phyloP scores from a whole-genome alignment of 768 basidiomycete genomes.

The Dacryopinax spathularia region DNA sequence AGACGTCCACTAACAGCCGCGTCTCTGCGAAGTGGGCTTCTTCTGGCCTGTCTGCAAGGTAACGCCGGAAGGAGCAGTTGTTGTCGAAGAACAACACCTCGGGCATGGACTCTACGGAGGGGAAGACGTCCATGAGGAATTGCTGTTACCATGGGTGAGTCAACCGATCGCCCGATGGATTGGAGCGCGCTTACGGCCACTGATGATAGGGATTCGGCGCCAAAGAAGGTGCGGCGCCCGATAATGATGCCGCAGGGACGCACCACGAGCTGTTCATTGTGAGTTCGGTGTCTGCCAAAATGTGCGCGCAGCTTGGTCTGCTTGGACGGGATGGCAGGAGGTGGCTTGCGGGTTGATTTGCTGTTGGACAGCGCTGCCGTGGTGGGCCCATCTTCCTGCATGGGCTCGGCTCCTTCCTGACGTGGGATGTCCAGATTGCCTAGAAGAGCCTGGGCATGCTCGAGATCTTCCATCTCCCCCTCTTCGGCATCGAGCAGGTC shows the following conservation, averaged over 20 bases:
- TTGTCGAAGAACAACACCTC: conserved; percentile 12
- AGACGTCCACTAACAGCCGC: conserved; percentile 23
- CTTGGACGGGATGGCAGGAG: no score
- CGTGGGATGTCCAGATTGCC: no score
- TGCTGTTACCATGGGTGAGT: no score
- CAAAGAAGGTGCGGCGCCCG: not conserved
- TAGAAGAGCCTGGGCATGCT: no score
- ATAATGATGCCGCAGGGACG: conserved; percentile 4
- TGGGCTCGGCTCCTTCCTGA: no score
- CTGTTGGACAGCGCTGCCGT: no score
- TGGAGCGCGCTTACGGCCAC: not conserved
- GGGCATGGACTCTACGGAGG: not conserved
- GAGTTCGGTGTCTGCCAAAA: not conserved
- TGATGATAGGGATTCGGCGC: not conserved
- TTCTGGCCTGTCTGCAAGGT: not conserved
- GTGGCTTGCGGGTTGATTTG: no score
- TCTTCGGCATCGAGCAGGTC: no score
- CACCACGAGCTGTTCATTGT: conserved; percentile 5
- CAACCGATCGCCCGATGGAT: no score
- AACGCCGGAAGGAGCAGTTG: conserved; percentile 11
- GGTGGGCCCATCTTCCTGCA: not conserved
- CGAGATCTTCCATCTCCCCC: no score
- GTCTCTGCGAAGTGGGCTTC: conserved; percentile 11
- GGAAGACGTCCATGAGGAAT: not conserved
- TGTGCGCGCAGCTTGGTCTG: not conserved